Conservation (phyloP, 805 yeast genomes). For the Geotrichum ghanense region DNA sequence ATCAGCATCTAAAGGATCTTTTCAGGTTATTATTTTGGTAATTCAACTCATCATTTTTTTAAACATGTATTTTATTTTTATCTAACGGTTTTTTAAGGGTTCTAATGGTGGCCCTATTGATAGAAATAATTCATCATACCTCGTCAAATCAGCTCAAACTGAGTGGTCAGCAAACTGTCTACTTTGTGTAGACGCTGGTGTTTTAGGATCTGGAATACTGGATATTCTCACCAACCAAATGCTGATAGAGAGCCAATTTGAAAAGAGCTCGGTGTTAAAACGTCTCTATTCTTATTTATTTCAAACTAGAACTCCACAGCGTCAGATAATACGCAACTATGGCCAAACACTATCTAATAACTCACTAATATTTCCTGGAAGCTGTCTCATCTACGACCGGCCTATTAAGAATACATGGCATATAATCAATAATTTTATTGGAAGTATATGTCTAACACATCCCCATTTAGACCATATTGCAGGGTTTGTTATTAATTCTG, state of each 20-base stretch:
- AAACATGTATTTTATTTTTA: neutral
- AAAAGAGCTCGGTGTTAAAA: neutral
- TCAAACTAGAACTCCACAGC: neutral
- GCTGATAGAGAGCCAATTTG: constrained; percentile 2
- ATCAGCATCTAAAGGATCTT: constrained; percentile 3
- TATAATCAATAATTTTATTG: constrained; percentile 17
- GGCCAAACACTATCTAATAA: neutral
- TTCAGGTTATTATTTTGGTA: constrained; percentile 20
- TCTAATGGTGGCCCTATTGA: constrained; percentile 82
- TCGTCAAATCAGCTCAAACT: constrained; percentile 44
- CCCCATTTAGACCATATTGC: constrained; percentile 75
- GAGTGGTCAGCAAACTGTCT: constrained; percentile 35
- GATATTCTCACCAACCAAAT: constrained; percentile 25
- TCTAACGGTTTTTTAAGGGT: constrained; percentile 31
- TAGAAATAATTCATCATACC: constrained; percentile 52
- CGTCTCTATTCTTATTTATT: neutral
- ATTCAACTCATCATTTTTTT: constrained; percentile 6
- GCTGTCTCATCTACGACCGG: neutral
- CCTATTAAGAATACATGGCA: constrained; percentile 15
- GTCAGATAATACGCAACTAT: neutral
- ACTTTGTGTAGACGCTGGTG: constrained; percentile 69
- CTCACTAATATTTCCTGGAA: constrained; percentile 4
- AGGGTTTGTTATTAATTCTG: constrained; percentile 61
- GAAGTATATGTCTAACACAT: constrained; percentile 46
- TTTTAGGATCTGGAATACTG: constrained; percentile 48